These are phyloP conservation scores for Yamadazyma insecticola DNA, from an alignment of 805 yeast species.

Conservation along the genomic window DNA sequence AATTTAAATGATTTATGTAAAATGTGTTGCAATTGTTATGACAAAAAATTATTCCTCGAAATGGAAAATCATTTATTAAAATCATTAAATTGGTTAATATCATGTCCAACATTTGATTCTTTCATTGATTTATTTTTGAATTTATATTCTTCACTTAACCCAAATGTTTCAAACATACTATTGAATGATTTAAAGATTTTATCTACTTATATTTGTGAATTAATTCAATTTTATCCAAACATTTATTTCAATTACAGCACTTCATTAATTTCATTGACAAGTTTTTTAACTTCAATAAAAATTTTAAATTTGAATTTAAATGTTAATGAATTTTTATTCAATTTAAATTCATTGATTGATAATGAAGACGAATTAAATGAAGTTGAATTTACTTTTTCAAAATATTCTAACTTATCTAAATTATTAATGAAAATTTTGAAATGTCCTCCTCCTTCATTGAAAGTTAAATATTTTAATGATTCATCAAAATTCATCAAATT, in stretches of 20 bases:
- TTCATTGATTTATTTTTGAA: conserved; percentile 56
- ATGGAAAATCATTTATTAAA: conserved; percentile 67
- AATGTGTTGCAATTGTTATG: conserved; percentile 56
- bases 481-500: conserved; percentile 28
- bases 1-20: conserved; percentile 47
- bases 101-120: conserved; percentile 58
- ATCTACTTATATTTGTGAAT: conserved; percentile 60
- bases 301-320: conserved; percentile 31
- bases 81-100: conserved; percentile 60
- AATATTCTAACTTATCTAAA: conserved; percentile 15
- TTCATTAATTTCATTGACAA: conserved; percentile 46
- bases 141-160: conserved; percentile 25
- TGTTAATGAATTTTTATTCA: conserved; percentile 12
- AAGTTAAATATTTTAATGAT: conserved; percentile 40
- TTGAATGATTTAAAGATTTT: conserved; percentile 49
- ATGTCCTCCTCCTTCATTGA: conserved; percentile 44
- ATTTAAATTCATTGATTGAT: conserved; percentile 12
- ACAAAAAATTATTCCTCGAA: conserved; percentile 52
- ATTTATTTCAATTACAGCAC: conserved; percentile 55
- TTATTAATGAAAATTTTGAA: conserved; percentile 31
- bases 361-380: conserved; percentile 2
- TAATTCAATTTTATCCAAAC: conserved; percentile 58
- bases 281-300: conserved; percentile 21
- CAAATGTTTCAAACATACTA: conserved; percentile 20
- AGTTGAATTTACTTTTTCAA: conserved; percentile 10